Percentiles rank a stretch among this genome's conserved stretches.
These are phyloP conservation scores for Artemisia tridentata DNA, from an alignment of 129 eudicot species.

Conservation along the genomic window DNA sequence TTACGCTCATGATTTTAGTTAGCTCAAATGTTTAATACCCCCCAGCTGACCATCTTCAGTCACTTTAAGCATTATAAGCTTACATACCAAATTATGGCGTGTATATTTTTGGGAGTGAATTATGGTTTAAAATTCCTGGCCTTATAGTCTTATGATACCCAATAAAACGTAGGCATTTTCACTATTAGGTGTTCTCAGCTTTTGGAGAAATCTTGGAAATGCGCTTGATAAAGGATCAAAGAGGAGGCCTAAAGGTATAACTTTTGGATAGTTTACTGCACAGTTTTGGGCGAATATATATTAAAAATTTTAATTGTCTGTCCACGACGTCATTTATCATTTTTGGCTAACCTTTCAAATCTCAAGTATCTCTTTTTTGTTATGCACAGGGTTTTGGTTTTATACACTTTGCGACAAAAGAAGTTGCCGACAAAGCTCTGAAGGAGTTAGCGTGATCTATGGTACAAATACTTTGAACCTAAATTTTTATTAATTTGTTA, in stretches of 20 bases:
- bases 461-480: constrained; percentile 42
- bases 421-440: constrained; percentile 75
- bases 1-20: too few relatives aligned
- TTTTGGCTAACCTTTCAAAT: background rate
- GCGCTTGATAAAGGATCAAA: constrained; percentile 71
- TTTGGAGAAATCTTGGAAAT: constrained; percentile 77
- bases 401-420: constrained; percentile 74
- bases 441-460: constrained; percentile 58
- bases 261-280: background rate
- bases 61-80: too few relatives aligned
- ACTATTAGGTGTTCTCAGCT: constrained; percentile 57
- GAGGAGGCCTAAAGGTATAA: constrained; percentile 65
- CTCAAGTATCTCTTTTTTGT: constrained; percentile 19
- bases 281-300: constrained; percentile 4
- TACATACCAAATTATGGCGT: too few relatives aligned
- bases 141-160: background rate
- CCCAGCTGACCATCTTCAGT: too few relatives aligned
- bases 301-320: constrained; percentile 2
- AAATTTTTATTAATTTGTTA: constrained; percentile 6
- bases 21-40: too few relatives aligned
- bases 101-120: too few relatives aligned
- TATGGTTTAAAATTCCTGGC: too few relatives aligned
- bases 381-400: constrained; percentile 73
- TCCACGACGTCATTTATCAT: constrained; percentile 15
- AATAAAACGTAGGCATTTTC: background rate